Evolutionary conservation across 2,329 filamentous ascomycete species (phyloP), one percentile per base, ranked within the genome.

Genomic region (Aspergillus versicolor): DNA sequence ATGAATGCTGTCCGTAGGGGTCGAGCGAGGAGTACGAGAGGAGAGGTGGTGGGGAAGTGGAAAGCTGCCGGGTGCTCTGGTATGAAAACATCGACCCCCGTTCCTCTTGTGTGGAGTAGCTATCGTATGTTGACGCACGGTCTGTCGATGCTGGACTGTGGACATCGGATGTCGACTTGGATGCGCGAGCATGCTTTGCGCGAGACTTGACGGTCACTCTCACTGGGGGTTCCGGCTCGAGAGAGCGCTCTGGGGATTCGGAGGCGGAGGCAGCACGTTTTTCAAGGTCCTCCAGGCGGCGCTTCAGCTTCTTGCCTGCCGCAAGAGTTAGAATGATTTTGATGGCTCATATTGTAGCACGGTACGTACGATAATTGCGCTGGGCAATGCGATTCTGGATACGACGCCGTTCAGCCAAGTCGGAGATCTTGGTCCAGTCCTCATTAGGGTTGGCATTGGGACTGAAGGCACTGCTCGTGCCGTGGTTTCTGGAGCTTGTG

Each of bases 381-480:
- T 97, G 93, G 65, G 93, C 93, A 82, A 97, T 97, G 67, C 93
- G 88, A 80, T 97, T 97, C 79, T 97, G 92, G 79, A 97, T 96
- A 72, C 92, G 86, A 69, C 92, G 84, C 71, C 94, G 88, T 79
- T 97, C 93, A 51, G 92, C 93, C 59, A 97, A 87, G 76, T 97
- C 93, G 57, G 93, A 96, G 74, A 97, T 96, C 85, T 97, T 96
- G 72, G 93, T 97, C 93, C 93, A 97, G 80, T 97, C 93, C 79
- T 97, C 93, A 71, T 97, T 92, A 54, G 93, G 90, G 75, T 96
- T 95, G 67, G 92, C 93, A 63, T 91, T 95, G 68, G 89, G 89
- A 78, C 91, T 95, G 81, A 96, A 96, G 67, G 93, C 93, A 78
- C 91, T 96, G 80, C 91, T 96, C 61, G 90, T 95, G 73, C 88